A percentile compares a stretch with the other conserved stretches of the same genome.
These are phyloP conservation scores for Chalciporus pseudorubinellus DNA, from an alignment of 768 basidiomycete species.

Conservation along the genomic window DNA sequence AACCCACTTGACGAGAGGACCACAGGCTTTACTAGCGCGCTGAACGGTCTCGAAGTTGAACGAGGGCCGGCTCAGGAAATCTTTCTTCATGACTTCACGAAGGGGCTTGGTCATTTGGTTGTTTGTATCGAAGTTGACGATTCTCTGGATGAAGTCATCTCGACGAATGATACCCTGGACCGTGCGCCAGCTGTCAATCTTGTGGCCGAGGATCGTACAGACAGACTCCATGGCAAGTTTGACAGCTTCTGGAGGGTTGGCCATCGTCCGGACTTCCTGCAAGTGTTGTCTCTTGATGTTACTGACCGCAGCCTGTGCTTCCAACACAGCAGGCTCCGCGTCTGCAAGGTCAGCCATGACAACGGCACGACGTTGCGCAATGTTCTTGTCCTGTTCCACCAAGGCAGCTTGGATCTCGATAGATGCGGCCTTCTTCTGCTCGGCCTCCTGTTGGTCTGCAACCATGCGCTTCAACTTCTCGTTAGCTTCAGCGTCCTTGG, in stretches of 20 bases:
- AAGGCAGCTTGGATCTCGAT: constrained; percentile 94
- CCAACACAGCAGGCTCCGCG: constrained; percentile 94
- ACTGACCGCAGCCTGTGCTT: constrained; percentile 94
- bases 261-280: constrained; percentile 97
- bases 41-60: constrained; percentile 97
- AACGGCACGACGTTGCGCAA: constrained; percentile 81
- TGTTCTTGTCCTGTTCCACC: constrained; percentile 86
- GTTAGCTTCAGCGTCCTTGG: constrained; percentile 94
- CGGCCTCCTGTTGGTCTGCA: constrained; percentile 96
- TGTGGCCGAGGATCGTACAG: constrained; percentile 93
- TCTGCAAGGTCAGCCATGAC: constrained; percentile 96
- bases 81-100: constrained; percentile 88
- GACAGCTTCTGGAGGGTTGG: constrained; percentile 96
- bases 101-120: constrained; percentile 86
- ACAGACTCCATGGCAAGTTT: constrained; percentile 99
- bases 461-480: constrained; percentile 98
- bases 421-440: constrained; percentile 96
- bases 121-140: constrained; percentile 93
- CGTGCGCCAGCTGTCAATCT: constrained; percentile 94
- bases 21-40: constrained; percentile 94
- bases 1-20: constrained; percentile 97
- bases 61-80: constrained; percentile 85
- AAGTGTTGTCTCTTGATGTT: constrained; percentile 95
- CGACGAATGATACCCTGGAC: constrained; percentile 94
- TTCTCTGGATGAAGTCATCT: constrained; percentile 94